Base-by-base conservation (phyloP, 2,329 filamentous ascomycete species). In the Arthrobotrys pseudoclavata region DNA sequence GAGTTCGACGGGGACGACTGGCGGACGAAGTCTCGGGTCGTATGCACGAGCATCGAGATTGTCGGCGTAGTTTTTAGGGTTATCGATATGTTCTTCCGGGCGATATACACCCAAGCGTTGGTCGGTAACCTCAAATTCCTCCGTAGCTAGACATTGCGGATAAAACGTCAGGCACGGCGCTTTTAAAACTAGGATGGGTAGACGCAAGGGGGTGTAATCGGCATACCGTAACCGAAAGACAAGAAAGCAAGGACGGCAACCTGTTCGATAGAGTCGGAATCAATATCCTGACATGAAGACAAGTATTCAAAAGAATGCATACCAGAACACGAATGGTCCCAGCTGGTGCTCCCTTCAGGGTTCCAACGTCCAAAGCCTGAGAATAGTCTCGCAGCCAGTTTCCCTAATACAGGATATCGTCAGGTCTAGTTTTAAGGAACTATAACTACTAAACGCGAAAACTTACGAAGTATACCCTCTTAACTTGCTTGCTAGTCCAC, bases 361-460 rank as follows among this genome's bases (percentile, higher is more conserved):
- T 93, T 60, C 91, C 92, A 4, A 94, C 91, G 82, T 95, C 92
- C 83, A 95, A 87, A 40, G 92, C 92, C 82, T 95, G 92, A 12
- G 91, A 94, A 83, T 96, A 96, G 85, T 95, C 92, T 76, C 92
- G 88, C 47, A 95, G 86, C 92, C 92, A 96, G 84, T 96, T 96
- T 72, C 92, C 92, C 83, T 82, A 61, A 53, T 1, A 10, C 52
- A 15, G 15, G 63, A 22, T n/a, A 6, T 22, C 34, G 26, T 66
- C 24, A 77, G 20, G 13, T 4, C 20, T 1, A 12, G 47, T 29
- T n/a, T 31, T 26, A 45, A 42, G 7, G 12, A n/a, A 12, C 3
- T 45, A 18, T n/a, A 31, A 18, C 24, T 18, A 18, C 2, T 55
- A 34, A 48, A 63, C 4, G 45, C n/a, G 7, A 13, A 10, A 22